phyloP scores from a whole-genome alignment of 345 rosid species.

The Stellera chamaejasme region DNA sequence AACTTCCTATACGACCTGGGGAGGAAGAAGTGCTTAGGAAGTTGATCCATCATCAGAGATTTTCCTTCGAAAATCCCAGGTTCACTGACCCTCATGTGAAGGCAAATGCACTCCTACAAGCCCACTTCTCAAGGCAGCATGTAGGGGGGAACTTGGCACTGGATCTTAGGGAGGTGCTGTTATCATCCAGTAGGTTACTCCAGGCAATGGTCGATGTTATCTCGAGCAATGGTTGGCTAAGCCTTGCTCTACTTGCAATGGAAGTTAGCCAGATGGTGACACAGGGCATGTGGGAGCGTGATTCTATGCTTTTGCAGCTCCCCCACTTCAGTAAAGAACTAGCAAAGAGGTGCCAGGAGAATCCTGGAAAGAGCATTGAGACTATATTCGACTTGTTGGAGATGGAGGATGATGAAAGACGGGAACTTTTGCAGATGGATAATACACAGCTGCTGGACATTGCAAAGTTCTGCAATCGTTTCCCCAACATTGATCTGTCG shows the following conservation, averaged over 20 bases:
- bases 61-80: slow-evolving; percentile 73
- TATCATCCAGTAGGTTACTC: slow-evolving; percentile 66
- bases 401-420: slow-evolving; percentile 85
- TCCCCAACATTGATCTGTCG: slow-evolving; percentile 71
- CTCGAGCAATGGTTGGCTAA: slow-evolving; percentile 85
- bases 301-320: slow-evolving; percentile 84
- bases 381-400: slow-evolving; percentile 80
- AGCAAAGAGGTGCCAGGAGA: slow-evolving; percentile 78
- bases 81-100: slow-evolving; percentile 79
- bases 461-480: slow-evolving; percentile 80
- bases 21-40: slow-evolving; percentile 78
- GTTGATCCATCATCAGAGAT: slow-evolving; percentile 84
- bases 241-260: slow-evolving; percentile 86
- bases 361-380: slow-evolving; percentile 68
- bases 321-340: slow-evolving; percentile 84
- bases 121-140: slow-evolving; percentile 82
- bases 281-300: slow-evolving; percentile 96
- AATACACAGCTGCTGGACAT: slow-evolving; percentile 65
- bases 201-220: slow-evolving; percentile 92
- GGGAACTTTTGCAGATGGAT: slow-evolving; percentile 62
- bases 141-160: slow-evolving; percentile 62
- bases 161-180: slow-evolving; percentile 81
- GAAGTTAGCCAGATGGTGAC: slow-evolving; percentile 95
- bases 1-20: slow-evolving; percentile 72
- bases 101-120: slow-evolving; percentile 87